Evolutionary conservation across 805 yeast species (phyloP).

Genomic region (Saturnispora mendoncae): DNA sequence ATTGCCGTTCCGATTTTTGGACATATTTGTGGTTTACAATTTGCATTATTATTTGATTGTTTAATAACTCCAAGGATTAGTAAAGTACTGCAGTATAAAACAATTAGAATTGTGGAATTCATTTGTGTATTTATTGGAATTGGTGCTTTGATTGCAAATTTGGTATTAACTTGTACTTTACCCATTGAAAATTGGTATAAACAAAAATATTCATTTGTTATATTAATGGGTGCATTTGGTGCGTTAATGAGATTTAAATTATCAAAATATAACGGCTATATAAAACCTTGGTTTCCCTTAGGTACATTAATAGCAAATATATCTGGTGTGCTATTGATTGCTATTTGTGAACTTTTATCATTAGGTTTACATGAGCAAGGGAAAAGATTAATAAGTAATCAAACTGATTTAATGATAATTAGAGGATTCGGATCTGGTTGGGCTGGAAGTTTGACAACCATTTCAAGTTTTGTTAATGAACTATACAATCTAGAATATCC

Average conservation of each 20-base stretch:
- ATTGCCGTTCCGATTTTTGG: conserved; percentile 54
- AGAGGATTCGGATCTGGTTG: conserved; percentile 23
- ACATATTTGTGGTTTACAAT: conserved; percentile 48
- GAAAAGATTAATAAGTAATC: conserved; percentile 11
- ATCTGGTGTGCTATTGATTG: conserved; percentile 18
- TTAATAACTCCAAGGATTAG: conserved; percentile 8
- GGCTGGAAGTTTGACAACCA: conserved; percentile 33
- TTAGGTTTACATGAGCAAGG: conserved; percentile 13
- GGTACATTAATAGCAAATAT: conserved; percentile 39
- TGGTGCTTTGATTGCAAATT: conserved; percentile 28
- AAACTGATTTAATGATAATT: conserved; percentile 18
- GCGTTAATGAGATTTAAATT: conserved; percentile 50
- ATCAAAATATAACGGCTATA: conserved; percentile 39
- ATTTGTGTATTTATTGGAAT: conserved; percentile 20
- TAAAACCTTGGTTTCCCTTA: conserved; percentile 37
- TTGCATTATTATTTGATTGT: conserved; percentile 17
- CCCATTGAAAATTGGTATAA: conserved; percentile 40
- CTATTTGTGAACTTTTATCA: conserved; percentile 16
- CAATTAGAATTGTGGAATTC: conserved; percentile 13
- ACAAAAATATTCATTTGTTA: conserved; percentile 54
- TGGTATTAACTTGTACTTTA: conserved; percentile 35
- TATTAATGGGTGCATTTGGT: conserved; percentile 66
- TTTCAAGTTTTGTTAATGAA: conserved; percentile 73
- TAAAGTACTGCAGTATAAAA: conserved; percentile 10
- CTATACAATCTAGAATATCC: conserved; percentile 27